phyloP scores from a whole-genome alignment of 2,329 filamentous ascomycete genomes.

The Colletotrichum trifolii region DNA sequence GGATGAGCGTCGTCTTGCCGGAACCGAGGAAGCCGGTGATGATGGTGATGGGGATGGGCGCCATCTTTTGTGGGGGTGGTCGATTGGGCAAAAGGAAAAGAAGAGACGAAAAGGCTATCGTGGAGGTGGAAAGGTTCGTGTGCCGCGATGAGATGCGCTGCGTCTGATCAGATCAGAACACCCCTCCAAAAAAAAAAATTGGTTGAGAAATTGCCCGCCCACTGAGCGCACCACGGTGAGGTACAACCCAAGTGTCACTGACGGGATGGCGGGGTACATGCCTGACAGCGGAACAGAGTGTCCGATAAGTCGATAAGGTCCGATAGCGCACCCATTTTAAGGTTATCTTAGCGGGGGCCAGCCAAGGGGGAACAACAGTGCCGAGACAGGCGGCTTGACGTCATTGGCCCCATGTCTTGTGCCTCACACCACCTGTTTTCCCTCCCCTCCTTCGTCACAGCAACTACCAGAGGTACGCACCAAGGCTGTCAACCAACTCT shows the following conservation, averaged over 20 bases:
- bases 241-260: neutral
- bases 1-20: conserved; percentile 94
- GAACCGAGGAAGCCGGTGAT: conserved; percentile 96
- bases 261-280: conserved; percentile 24
- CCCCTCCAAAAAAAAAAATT: conserved; percentile 11
- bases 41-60: conserved; percentile 89
- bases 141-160: conserved; percentile 14
- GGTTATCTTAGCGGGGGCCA: conserved; percentile 36
- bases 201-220: conserved; percentile 32
- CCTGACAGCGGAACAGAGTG: conserved; percentile 1
- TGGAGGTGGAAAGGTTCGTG: neutral
- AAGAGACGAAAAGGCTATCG: neutral
- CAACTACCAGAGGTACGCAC: too few species aligned
- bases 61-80: conserved; percentile 54
- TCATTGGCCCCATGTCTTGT: conserved; percentile 34
- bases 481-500: too few species aligned
- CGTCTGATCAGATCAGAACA: conserved; percentile 19
- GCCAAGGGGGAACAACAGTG: conserved; percentile 26
- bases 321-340: conserved; percentile 24
- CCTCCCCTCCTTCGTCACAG: too few species aligned
- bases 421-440: conserved; percentile 27
- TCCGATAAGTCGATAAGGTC: conserved; percentile 24
- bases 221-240: neutral
- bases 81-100: neutral
- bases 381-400: conserved; percentile 38